These are phyloP conservation scores for Neurospora pannonica DNA, from an alignment of 495 filamentous ascomycete species.

Conservation along the genomic window DNA sequence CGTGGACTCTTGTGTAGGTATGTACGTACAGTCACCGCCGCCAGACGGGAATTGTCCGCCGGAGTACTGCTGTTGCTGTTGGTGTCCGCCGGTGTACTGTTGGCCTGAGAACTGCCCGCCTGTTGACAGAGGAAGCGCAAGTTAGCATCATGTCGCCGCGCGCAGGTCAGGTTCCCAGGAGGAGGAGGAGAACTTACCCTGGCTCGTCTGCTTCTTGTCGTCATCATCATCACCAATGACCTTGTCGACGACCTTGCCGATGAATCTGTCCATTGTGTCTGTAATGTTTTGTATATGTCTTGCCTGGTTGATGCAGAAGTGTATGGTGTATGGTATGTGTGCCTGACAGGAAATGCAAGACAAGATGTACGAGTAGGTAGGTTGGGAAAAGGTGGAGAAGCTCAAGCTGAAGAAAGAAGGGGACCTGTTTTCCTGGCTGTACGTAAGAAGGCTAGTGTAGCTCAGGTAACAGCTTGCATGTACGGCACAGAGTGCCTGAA, in stretches of 20 bases:
- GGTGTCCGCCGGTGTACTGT: background rate
- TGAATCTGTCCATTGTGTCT: conserved; percentile 7
- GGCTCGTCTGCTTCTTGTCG: conserved; percentile 4
- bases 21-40: conserved; percentile 3
- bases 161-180: background rate
- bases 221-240: conserved; percentile 1
- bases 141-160: background rate
- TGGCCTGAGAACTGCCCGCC: background rate
- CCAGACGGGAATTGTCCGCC: background rate
- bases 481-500: background rate
- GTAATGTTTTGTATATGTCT: background rate
- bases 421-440: background rate
- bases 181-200: background rate
- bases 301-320: background rate
- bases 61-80: background rate
- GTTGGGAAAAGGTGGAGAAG: background rate
- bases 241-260: conserved; percentile 6
- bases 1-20: background rate
- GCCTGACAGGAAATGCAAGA: background rate
- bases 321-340: background rate
- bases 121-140: background rate
- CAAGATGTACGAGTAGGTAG: background rate
- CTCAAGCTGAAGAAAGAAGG: background rate
- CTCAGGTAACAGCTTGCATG: background rate
- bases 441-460: background rate